A percentile compares a stretch with the other conserved stretches of the same genome.
Evolutionary conservation across 2,329 filamentous ascomycete genomes (phyloP).

Genomic region (Exutisphaerella laricina): DNA sequence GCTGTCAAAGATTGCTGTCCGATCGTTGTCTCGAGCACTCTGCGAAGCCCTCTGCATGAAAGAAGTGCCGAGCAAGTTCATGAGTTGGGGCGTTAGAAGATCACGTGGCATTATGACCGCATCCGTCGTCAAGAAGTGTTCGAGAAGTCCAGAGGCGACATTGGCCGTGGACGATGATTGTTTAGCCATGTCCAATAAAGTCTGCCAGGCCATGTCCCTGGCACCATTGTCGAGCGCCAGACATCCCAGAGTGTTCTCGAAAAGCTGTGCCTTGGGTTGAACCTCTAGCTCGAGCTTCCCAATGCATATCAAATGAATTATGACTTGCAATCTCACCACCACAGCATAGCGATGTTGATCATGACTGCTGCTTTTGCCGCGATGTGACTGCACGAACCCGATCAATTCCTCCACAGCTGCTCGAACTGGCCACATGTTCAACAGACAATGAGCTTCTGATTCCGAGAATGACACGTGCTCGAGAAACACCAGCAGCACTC

Average conservation of each 20-base stretch:
- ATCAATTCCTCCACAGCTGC: conserved; percentile 37
- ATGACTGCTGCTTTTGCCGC: conserved; percentile 15
- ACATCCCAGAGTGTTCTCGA: conserved; percentile 16
- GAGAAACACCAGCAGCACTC: conserved; percentile 24
- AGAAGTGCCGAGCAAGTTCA: conserved; percentile 11
- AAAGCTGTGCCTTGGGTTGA: conserved; percentile 10
- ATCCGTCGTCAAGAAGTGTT: conserved; percentile 10
- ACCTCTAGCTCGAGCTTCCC: conserved; percentile 7
- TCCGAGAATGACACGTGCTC: neutral
- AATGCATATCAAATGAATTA: conserved; percentile 41
- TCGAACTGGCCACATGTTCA: conserved; percentile 21
- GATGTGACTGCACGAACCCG: conserved; percentile 27
- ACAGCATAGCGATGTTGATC: conserved; percentile 3
- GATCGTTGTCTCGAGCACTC: neutral
- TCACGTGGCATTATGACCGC: conserved; percentile 9
- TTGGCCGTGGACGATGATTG: neutral
- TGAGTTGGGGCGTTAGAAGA: conserved; percentile 12
- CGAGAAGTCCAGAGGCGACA: neutral
- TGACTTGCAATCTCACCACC: conserved; percentile 50
- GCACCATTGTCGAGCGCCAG: conserved; percentile 19
- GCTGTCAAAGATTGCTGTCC: conserved; percentile 14
- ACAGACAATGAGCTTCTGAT: conserved; percentile 18
- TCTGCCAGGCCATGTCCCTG: conserved; percentile 16
- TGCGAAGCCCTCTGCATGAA: conserved; percentile 9
- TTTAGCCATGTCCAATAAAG: conserved; percentile 3